Base-by-base conservation (phyloP, 208 protist species). In the Leishmania guyanensis region DNA sequence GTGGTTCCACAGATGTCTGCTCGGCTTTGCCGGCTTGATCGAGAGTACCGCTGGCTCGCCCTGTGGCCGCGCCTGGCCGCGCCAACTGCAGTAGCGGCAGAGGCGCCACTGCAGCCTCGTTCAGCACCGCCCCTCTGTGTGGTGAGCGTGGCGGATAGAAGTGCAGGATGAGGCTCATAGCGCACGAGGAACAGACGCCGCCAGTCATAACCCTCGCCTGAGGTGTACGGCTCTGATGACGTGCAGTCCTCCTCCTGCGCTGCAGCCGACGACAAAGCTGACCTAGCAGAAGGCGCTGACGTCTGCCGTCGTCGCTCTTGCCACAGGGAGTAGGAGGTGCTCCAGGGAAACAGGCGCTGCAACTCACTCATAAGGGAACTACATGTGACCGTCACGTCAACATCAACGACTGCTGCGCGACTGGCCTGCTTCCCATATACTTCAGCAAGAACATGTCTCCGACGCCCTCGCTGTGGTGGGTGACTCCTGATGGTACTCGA, bases 111-210 rank as follows among this genome's bases (percentile, higher is more conserved):
- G 22, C 68, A 29, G 36, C 68, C 8, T 29, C 8, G 17, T 53
- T 48, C 26, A 8, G 43, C 68, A n/a, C 8, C 5, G 33, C 8
- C 43, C 43, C 14, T 39, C 50, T 17, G 71, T 0, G 12, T 60
- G 29, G 50, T 17, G 12, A 50, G 50, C 12, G 71, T 22, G 46
- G 71, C 71, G 22, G 43, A 72, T 17, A 33, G 22, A 48, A 39
- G 26, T 46, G 48, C 58, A 0, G 77, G 36, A 33, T 64, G 56
- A 51, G 48, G 60, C 75, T 43, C 72, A 43, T 46, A 75, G 4
- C 86, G 86, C 12, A 89, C 86, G 1, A 86, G 74, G 12, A 84
- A 89, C 17, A 89, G 54, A 5, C 39, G 22, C 6, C 75, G 76
- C 86, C 86, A 89, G 50, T 84, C 79, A 33, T 81, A 86, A 46